phyloP scores from a whole-genome alignment of 805 yeast species.

The Candida silvicultrix region DNA sequence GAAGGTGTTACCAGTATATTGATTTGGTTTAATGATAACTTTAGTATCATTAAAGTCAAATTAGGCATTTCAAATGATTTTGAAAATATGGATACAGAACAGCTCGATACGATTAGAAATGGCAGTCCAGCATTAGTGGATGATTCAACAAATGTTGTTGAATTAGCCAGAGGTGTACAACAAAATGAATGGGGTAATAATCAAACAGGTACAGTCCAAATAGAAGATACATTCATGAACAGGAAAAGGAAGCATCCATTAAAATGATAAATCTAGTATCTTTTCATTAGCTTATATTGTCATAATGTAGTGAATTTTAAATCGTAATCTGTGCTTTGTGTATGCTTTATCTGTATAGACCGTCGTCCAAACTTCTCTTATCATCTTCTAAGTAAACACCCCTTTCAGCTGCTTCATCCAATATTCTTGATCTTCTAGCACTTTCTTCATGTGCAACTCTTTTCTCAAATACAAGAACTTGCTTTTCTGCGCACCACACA shows the following conservation, averaged over 20 bases:
- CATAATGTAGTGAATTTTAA: no score
- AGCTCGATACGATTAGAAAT: constrained; percentile 9
- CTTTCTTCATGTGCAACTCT: constrained; percentile 27
- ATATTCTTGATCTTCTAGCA: constrained; percentile 26
- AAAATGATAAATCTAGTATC: not conserved
- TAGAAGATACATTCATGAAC: constrained; percentile 15
- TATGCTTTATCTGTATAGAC: constrained; percentile 2
- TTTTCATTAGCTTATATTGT: no score
- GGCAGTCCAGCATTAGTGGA: constrained; percentile 14
- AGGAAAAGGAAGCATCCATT: constrained; percentile 1
- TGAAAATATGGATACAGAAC: constrained; percentile 7
- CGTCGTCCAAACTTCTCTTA: constrained; percentile 6
- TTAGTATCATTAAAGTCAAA: not conserved
- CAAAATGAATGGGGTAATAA: constrained; percentile 19
- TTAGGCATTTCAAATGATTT: not conserved
- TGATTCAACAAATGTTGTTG: constrained; percentile 13
- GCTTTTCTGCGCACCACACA: constrained; percentile 36
- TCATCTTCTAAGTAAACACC: constrained; percentile 36
- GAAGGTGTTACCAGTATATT: not conserved
- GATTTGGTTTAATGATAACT: not conserved
- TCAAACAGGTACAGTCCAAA: constrained; percentile 5
- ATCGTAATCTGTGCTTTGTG: not conserved
- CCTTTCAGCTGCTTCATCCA: constrained; percentile 39
- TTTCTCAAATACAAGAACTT: constrained; percentile 28
- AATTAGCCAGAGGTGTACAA: constrained; percentile 17